phyloP scores from a whole-genome alignment of 352 stramenopile genomes.

The Blastocystis sp. region DNA sequence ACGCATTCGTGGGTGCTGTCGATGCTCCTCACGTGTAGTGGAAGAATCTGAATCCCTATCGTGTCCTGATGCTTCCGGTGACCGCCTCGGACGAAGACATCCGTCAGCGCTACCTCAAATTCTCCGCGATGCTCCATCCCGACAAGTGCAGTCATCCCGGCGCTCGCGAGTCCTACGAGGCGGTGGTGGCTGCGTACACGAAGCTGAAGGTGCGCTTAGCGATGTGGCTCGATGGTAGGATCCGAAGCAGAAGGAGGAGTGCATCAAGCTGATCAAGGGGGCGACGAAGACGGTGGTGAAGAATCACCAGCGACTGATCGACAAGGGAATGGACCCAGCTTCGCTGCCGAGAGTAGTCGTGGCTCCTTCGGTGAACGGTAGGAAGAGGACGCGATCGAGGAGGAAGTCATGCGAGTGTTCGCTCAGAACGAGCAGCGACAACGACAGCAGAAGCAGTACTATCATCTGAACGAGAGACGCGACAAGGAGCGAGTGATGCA shows the following conservation, averaged over 20 bases:
- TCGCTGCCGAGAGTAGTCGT: slow-evolving; percentile 67
- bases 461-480: slow-evolving; percentile 23
- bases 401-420: slow-evolving; percentile 59
- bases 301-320: slow-evolving; percentile 71
- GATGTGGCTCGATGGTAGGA: slow-evolving; percentile 69
- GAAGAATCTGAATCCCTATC: slow-evolving; percentile 80
- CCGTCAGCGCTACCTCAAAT: slow-evolving; percentile 81
- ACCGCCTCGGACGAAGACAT: slow-evolving; percentile 79
- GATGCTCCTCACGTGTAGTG: slow-evolving; percentile 73
- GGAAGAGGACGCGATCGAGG: slow-evolving; percentile 51
- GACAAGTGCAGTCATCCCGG: slow-evolving; percentile 73
- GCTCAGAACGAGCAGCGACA: slow-evolving; percentile 51
- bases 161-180: slow-evolving; percentile 78
- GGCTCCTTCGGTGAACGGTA: background rate
- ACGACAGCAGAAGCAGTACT: slow-evolving; percentile 41
- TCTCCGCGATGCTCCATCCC: slow-evolving; percentile 78
- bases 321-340: slow-evolving; percentile 74
- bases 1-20: slow-evolving; percentile 70
- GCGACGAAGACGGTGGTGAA: slow-evolving; percentile 71
- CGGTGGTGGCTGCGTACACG: slow-evolving; percentile 62
- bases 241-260: slow-evolving; percentile 75
- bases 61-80: slow-evolving; percentile 77
- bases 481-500: slow-evolving; percentile 24
- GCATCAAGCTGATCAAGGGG: slow-evolving; percentile 74
- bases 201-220: background rate